A percentile compares a stretch with the other conserved stretches of the same genome.
These are phyloP conservation scores for Cucurbitaria berberidis DNA, from an alignment of 2,329 filamentous ascomycete genomes.

Conservation along the genomic window DNA sequence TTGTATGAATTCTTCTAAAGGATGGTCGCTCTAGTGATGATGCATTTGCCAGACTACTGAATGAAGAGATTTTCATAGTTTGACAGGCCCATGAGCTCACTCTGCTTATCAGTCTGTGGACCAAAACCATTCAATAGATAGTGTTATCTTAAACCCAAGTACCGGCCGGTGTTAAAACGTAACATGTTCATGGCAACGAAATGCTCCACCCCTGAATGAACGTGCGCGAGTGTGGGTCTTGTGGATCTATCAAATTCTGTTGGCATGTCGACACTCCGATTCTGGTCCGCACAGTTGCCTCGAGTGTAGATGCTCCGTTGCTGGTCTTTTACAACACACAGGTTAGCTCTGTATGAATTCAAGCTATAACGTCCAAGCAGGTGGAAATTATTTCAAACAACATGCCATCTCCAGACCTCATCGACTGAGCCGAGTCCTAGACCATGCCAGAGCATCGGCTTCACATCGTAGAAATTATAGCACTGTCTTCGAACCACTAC, in stretches of 20 bases:
- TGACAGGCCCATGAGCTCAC: not conserved
- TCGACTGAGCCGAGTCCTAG: slow-evolving; percentile 28
- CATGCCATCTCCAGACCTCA: slow-evolving; percentile 61
- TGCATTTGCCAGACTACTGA: not conserved
- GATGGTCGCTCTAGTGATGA: not conserved
- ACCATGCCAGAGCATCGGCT: slow-evolving; percentile 40
- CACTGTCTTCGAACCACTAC: slow-evolving; percentile 50
- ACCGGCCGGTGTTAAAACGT: slow-evolving; percentile 6
- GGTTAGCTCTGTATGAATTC: too few relatives aligned
- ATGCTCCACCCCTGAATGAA: not conserved
- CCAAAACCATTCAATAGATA: not conserved
- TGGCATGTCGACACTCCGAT: not conserved
- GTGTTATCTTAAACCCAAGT: slow-evolving; percentile 5
- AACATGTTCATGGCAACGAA: slow-evolving; percentile 2
- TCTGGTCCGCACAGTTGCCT: not conserved
- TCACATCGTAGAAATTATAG: slow-evolving; percentile 53
- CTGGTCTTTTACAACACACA: too few relatives aligned
- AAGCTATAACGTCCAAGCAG: too few relatives aligned
- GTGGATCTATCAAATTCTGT: slow-evolving; percentile 6
- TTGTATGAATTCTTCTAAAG: not conserved
- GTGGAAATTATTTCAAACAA: not conserved
- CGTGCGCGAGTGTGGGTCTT: slow-evolving; percentile 2
- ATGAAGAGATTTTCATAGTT: not conserved
- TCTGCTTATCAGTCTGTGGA: not conserved
- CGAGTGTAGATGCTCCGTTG: not conserved